phyloP scores from a whole-genome alignment of 306 rosid genomes.

The Cyclanthera cordifolia region DNA sequence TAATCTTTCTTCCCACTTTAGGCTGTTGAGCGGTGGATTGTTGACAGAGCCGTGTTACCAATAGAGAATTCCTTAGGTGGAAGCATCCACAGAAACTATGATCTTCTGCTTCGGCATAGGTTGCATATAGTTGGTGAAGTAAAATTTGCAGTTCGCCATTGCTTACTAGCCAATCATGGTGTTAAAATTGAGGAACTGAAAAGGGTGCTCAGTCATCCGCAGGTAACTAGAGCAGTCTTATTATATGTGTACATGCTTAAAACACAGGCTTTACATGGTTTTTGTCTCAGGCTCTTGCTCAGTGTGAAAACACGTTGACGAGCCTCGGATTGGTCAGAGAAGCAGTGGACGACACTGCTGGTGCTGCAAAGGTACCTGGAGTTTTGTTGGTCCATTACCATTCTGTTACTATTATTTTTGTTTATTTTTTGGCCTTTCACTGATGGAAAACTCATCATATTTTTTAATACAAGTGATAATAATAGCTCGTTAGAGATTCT shows the following conservation, averaged over 20 bases:
- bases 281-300: slow-evolving; percentile 83
- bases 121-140: slow-evolving; percentile 97
- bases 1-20: slow-evolving; percentile 16
- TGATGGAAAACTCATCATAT: background rate
- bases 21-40: slow-evolving; percentile 93
- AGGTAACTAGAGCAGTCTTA: slow-evolving; percentile 33
- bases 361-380: slow-evolving; percentile 75
- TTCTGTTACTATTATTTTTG: background rate
- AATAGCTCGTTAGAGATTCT: background rate
- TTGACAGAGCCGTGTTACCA: slow-evolving; percentile 94
- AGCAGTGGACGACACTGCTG: slow-evolving; percentile 91
- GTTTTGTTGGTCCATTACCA: slow-evolving; percentile 15
- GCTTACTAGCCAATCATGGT: slow-evolving; percentile 79
- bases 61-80: slow-evolving; percentile 95
- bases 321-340: slow-evolving; percentile 70
- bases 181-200: slow-evolving; percentile 55
- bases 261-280: background rate
- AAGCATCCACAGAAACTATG: slow-evolving; percentile 95
- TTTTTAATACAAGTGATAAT: background rate
- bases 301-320: slow-evolving; percentile 85
- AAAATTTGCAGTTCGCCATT: slow-evolving; percentile 78
- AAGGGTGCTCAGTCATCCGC: slow-evolving; percentile 91
- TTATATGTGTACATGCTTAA: background rate
- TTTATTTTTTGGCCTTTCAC: background rate
- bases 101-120: slow-evolving; percentile 78